Evolutionary conservation across 164 flowering plant species (phyloP), one percentile per base, ranked within the genome.

Genomic region (Houttuynia cordata): DNA sequence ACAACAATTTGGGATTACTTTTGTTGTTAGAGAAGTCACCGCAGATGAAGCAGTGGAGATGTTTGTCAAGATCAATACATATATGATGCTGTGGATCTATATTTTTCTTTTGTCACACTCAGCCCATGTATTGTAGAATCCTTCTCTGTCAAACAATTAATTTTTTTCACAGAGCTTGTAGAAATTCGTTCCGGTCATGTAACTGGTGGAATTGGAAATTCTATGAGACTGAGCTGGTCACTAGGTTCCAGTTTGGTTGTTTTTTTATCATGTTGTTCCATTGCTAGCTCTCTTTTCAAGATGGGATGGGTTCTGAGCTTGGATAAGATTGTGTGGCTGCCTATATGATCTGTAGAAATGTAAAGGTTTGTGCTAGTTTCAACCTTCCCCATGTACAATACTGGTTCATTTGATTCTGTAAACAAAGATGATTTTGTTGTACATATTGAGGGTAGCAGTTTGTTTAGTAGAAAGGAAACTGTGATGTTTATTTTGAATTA

Each of bases 1-100:
- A 78, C 51, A 71, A 73, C 65, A 85, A 81, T 53, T 74, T 72
- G 49, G 97, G 99, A 21, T 79, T 90, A 73, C 78, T 84, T 30
- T 64, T 85, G 82, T 80, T 90, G 65, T 73, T 93, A 57, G 91
- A 88, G 63, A 82, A 71, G 68, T 76, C 78, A 12, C 77, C 86
- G 15, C 75, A 67, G 30, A 52, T 60, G 59, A 76, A 79, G 68
- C 86, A 65, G 24, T 83, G 86, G 96, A 82, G 87, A 73, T 79
- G 84, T 69, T 69, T 90, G 20, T 57, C 82, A 58, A 83, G 77
- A 24, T 13, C 21, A 14, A 71, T 83, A 10, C 83, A 80, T 76
- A 66, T 78, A 53, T 75, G 77, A 30, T 54, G 24, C 0, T 17
- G 17, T n/a, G 14, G 49, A 17, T 45, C 49, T 1, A 12, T 45